Evolutionary conservation across 768 basidiomycete species (phyloP), one percentile per base, ranked within the genome.

Genomic region (Neoboletus brunneissimus): DNA sequence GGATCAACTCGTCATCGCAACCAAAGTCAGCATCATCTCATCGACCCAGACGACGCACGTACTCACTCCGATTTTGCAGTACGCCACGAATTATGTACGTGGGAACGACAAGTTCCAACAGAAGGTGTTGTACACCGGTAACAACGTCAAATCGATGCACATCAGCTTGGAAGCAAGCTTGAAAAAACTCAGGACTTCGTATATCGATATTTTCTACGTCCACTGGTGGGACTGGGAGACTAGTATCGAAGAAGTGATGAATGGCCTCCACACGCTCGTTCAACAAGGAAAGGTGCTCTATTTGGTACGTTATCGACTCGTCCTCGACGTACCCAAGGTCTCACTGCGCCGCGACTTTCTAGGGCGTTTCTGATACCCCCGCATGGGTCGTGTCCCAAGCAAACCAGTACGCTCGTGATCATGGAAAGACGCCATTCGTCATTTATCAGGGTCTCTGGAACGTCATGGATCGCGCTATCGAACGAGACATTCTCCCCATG

Each of bases 151-250:
- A 54, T 67, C 61, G 2, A 60, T 79, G 63, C 52, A 59, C 15
- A 10, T 73, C 48, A 64, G 64, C 6, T 65, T 76, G 5, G 68
- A 70, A 5, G 67, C 65, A 1, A 72, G 68, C 29, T 69, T 80
- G 47, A 72, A 70, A 53, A 85, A 82, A 59, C 74, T 88, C 15
- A 72, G 81, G 38, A 86, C 83, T 0, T 70, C 76, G 15, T 87
- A 80, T 58, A 76, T 84, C 63, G 82, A 84, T 57, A 75, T 84
- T 53, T 62, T 83, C 23, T 83, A 84, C 60, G 60, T 83, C 0
- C 82, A 83, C 58, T 80, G 73, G 72, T 76, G 78, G 80, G 79
- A 81, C 78, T 31, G 71, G 55, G 66, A 73, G 3, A 77, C 76
- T 1, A 72, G 71, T 2, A 73, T 80, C 32, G 70, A 75, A 47